Evolutionary conservation across 179 eudicot genomes (phyloP).

Genomic region (Beta lomatogona): DNA sequence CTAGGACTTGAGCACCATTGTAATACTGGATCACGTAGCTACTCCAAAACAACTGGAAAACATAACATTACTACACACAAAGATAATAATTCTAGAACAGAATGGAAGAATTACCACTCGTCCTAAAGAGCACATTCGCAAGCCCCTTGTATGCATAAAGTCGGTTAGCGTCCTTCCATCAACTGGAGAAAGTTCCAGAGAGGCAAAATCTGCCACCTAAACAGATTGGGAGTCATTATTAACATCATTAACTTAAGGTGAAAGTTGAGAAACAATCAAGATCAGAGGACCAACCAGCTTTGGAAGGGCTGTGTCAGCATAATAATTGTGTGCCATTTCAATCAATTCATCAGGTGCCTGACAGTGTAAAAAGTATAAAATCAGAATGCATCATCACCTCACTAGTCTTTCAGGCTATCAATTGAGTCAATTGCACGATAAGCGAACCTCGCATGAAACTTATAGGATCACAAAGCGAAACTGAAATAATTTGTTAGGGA

Average conservation of each 20-base stretch:
- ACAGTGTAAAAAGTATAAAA: constrained; percentile 22
- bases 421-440: not conserved
- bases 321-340: constrained; percentile 85
- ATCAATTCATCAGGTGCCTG: constrained; percentile 86
- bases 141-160: constrained; percentile 99
- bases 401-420: constrained; percentile 1
- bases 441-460: not conserved
- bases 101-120: constrained; percentile 62
- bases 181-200: constrained; percentile 97
- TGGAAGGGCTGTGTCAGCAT: constrained; percentile 91
- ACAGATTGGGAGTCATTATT: constrained; percentile 24
- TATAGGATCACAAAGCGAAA: not conserved
- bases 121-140: constrained; percentile 96
- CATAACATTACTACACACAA: not conserved
- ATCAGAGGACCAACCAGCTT: constrained; percentile 74
- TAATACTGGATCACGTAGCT: not conserved
- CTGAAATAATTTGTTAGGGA: not conserved
- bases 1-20: not conserved
- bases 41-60: not conserved
- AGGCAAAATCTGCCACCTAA: constrained; percentile 99
- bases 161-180: constrained; percentile 98
- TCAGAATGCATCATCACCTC: constrained; percentile 3
- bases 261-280: constrained; percentile 7
- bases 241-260: constrained; percentile 8
- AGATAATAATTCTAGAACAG: not conserved